Conservation (phyloP, 768 basidiomycete species). For the Inosperma sp. region DNA sequence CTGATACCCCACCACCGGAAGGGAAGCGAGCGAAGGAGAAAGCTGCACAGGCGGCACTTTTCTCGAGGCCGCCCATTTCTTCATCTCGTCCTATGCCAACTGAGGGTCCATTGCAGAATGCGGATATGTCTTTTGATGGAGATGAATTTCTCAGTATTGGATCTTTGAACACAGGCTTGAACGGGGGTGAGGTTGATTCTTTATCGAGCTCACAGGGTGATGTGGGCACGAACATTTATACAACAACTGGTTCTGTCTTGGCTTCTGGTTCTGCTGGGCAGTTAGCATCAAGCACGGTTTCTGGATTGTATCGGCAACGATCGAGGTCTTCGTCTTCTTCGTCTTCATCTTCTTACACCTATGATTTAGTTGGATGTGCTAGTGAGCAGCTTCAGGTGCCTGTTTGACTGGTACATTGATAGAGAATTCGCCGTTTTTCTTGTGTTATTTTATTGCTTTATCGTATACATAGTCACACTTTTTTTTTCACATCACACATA, state of each 20-base stretch:
- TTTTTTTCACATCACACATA: slow-evolving; percentile 3
- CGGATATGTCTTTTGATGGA: too few species aligned
- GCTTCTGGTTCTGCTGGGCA: background rate
- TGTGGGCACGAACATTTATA: slow-evolving; percentile 1
- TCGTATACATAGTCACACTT: background rate
- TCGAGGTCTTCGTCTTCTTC: slow-evolving; percentile 2
- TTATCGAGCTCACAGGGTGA: background rate
- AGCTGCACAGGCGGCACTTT: slow-evolving; percentile 24
- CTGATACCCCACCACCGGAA: slow-evolving; percentile 6
- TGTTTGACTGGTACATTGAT: slow-evolving; percentile 6
- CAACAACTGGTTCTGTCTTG: background rate
- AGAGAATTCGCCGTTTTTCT: background rate
- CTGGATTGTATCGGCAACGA: slow-evolving; percentile 4
- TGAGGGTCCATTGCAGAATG: too few species aligned
- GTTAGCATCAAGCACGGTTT: slow-evolving; percentile 2
- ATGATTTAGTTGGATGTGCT: slow-evolving; percentile 2
- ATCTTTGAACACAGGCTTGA: background rate
- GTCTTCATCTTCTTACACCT: background rate
- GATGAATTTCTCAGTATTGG: background rate
- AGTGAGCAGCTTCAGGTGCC: slow-evolving; percentile 6
- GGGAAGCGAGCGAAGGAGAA: slow-evolving; percentile 3
- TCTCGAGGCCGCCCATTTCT: slow-evolving; percentile 33
- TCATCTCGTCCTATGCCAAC: background rate
- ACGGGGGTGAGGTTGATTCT: background rate
- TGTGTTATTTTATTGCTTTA: slow-evolving; percentile 6